Percentiles rank a stretch among this genome's conserved stretches.
Conservation (phyloP, 805 yeast species). For the Wickerhamomyces ciferrii region DNA sequence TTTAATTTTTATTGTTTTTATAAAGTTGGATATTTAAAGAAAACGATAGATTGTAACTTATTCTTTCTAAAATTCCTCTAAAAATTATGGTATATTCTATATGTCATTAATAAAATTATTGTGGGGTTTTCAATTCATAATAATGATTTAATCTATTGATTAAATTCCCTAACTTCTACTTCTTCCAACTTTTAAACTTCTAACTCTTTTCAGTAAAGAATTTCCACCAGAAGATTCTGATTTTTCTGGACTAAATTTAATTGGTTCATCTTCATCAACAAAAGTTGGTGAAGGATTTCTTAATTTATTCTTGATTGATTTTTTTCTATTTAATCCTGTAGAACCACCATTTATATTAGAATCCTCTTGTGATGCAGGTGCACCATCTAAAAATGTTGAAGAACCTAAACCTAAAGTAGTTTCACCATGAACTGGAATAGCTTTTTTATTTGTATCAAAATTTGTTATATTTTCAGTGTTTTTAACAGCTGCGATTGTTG, state of each 20-base stretch:
- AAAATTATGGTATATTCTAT: too few relatives aligned
- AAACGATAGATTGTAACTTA: too few relatives aligned
- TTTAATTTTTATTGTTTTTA: too few relatives aligned
- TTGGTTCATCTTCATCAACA: conserved; percentile 24
- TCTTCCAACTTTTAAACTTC: conserved; percentile 76
- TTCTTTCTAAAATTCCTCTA: too few relatives aligned
- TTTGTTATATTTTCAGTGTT: conserved; percentile 48
- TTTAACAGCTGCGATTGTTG: conserved; percentile 38
- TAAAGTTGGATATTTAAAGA: too few relatives aligned
- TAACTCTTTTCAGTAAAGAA: conserved; percentile 77
- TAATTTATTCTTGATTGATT: conserved; percentile 72
- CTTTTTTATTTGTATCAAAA: conserved; percentile 66
- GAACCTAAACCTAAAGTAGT: conserved; percentile 87
- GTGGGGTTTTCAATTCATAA: too few relatives aligned
- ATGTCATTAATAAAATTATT: too few relatives aligned
- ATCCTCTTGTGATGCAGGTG: conserved; percentile 72
- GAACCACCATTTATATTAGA: conserved; percentile 29
- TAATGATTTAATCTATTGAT: too few relatives aligned
- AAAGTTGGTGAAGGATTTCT: conserved; percentile 9
- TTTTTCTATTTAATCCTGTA: conserved; percentile 66
- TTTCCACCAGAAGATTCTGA: conserved; percentile 30
- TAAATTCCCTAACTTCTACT: conserved; percentile 16
- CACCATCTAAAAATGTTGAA: conserved; percentile 90
- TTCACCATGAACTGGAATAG: conserved; percentile 78
- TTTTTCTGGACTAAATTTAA: conserved; percentile 23